Evolutionary conservation across 441 rosid species (phyloP).

Genomic region (Melastoma candidum): DNA sequence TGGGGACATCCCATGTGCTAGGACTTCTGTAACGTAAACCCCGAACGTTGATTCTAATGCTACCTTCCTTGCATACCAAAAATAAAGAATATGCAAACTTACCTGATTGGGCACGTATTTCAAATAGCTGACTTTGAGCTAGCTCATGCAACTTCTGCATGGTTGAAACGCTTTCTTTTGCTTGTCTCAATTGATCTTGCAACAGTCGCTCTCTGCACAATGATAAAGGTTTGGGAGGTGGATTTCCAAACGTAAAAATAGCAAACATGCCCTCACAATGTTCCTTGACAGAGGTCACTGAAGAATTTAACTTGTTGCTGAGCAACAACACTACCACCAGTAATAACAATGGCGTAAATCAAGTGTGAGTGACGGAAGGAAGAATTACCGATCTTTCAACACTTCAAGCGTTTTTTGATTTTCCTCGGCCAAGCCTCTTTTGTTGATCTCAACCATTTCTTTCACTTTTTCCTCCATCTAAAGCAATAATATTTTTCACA

Average conservation of each 20-base stretch:
- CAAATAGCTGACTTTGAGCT: conserved; percentile 94
- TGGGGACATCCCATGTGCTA: no score
- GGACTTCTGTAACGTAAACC: no score
- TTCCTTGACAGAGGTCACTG: no score
- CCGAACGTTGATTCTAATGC: no score
- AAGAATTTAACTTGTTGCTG: no score
- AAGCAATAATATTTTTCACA: conserved; percentile 10
- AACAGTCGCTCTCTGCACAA: conserved; percentile 69
- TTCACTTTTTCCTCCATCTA: conserved; percentile 99
- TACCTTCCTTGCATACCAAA: no score
- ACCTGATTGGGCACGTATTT: conserved; percentile 96
- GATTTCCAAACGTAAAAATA: background rate
- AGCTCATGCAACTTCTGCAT: conserved; percentile 96
- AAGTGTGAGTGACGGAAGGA: background rate
- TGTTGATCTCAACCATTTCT: conserved; percentile 98
- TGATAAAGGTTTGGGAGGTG: conserved; percentile 4
- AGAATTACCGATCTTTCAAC: conserved; percentile 71
- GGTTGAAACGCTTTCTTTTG: conserved; percentile 82
- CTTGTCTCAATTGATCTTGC: conserved; percentile 97
- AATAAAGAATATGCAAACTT: conserved; percentile 1
- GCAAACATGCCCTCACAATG: background rate
- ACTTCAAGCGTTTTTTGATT: conserved; percentile 93
- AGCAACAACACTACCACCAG: no score
- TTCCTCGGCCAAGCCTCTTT: conserved; percentile 95
- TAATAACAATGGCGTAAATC: background rate